These are phyloP conservation scores for Penicillium sp. DNA, from an alignment of 2,329 filamentous ascomycete genomes.

Conservation along the genomic window DNA sequence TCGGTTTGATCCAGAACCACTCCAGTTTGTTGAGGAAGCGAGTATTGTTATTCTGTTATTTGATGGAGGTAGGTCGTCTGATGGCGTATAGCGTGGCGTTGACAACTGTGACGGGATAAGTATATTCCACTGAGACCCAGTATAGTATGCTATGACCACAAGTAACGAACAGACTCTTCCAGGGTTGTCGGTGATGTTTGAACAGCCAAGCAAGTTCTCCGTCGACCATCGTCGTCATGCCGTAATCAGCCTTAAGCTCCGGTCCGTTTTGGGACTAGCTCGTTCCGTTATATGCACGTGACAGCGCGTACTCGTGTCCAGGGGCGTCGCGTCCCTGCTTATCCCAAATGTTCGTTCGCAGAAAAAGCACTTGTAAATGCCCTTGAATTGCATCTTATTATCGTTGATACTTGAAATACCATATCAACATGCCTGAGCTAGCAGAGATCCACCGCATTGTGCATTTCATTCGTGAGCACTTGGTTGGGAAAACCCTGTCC, in stretches of 20 bases:
- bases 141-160: not conserved
- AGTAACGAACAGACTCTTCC: not conserved
- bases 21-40: constrained; percentile 28
- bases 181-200: not conserved
- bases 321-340: not conserved
- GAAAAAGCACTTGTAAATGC: constrained; percentile 1
- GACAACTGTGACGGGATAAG: not conserved
- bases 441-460: constrained; percentile 70
- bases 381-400: constrained; percentile 1
- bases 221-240: not conserved
- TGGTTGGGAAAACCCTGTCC: constrained; percentile 73
- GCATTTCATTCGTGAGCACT: constrained; percentile 69
- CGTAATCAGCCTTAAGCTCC: not conserved
- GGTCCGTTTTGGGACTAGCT: not conserved
- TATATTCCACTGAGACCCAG: not conserved
- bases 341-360: not conserved
- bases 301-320: not conserved
- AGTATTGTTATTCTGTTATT: not conserved
- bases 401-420: not conserved
- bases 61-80: not conserved
- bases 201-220: not conserved
- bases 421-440: constrained; percentile 40
- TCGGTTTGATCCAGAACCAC: constrained; percentile 33
- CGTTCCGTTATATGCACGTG: not conserved
- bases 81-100: not conserved